Base-by-base conservation (phyloP, 2,329 filamentous ascomycete genomes). In the Aureobasidium vineae region DNA sequence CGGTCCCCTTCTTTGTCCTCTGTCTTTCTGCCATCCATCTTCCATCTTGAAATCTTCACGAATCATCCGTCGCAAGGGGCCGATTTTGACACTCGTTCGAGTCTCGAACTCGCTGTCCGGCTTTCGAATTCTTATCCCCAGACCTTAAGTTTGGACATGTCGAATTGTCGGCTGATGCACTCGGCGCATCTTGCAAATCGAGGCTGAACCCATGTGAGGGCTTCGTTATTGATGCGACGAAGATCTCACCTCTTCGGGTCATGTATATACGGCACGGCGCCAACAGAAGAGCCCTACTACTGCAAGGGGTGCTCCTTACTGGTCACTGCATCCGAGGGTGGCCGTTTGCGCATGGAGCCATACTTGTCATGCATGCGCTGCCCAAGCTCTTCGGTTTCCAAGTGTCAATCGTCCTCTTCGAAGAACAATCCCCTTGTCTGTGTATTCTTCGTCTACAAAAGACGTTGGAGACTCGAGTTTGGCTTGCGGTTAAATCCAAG, bases 161-260 rank as follows among this genome's bases (percentile, higher is more conserved):
- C 45, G 10, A 26, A n/a, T 3, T n/a, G 21, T 41, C 53, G 53
- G 53, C 36, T 28, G 53, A 56, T 40, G 19, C 45, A 26, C 13
- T 38, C 23, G 28, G 11, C 31, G n/a, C 33, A n/a, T 56, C 21
- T 41, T 21, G 21, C 13, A n/a, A 23, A 36, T 56, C 53, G 53
- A 40, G n/a, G 53, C 28, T 41, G 53, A 28, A 40, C 4, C 53
- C 33, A 56, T 56, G 53, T 56, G 53, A 56, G 28, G 53, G 15
- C 5, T 16, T 19, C 33, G 36, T 19, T 21, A 41, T 56, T 33
- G 36, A 56, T 56, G 21, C 16, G 36, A 19, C 1, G 53, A 56
- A 40, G 33, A 56, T 56, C 53, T 26, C n/a, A 19, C 53, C 53
- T 40, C 21, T 41, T 41, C 53, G 21, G 53, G 53, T 56, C 45